A percentile compares a stretch with the other conserved stretches of the same genome.
These are phyloP conservation scores for Pseudocercospora eumusae DNA, from an alignment of 2,329 filamentous ascomycete genomes.

Conservation along the genomic window DNA sequence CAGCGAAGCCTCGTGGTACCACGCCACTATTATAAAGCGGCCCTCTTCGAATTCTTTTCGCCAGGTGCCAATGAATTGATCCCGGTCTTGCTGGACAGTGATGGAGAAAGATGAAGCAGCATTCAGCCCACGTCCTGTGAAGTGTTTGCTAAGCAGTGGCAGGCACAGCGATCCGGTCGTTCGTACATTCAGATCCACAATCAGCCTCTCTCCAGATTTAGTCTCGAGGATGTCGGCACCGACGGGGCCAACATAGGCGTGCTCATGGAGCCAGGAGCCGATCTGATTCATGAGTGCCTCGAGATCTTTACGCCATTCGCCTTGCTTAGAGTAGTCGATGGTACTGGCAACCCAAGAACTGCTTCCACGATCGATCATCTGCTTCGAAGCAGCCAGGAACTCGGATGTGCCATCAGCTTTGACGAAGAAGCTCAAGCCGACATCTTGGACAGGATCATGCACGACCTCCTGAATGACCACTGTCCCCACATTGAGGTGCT, in stretches of 20 bases:
- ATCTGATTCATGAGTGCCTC: constrained; percentile 7
- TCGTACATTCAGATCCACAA: constrained; percentile 15
- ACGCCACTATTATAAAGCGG: constrained; percentile 14
- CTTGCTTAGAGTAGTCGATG: constrained; percentile 10
- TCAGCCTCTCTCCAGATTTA: constrained; percentile 1
- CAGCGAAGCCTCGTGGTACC: constrained; percentile 12
- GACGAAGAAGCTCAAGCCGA: constrained; percentile 15
- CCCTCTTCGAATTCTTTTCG: constrained; percentile 4
- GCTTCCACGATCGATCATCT: constrained; percentile 15
- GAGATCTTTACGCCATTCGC: background rate
- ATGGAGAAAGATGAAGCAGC: constrained; percentile 16
- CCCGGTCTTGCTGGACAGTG: constrained; percentile 11
- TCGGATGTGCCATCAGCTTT: constrained; percentile 4
- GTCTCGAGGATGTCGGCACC: constrained; percentile 16
- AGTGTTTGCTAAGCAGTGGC: constrained; percentile 15
- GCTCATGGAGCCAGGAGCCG: constrained; percentile 11
- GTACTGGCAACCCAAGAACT: constrained; percentile 15
- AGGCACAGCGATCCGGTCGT: constrained; percentile 15
- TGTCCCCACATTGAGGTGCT: constrained; percentile 16
- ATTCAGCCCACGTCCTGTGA: constrained; percentile 13
- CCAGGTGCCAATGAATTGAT: constrained; percentile 9
- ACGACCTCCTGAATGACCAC: constrained; percentile 13
- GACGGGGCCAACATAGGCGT: constrained; percentile 12
- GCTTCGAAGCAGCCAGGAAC: constrained; percentile 14
- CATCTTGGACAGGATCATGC: constrained; percentile 9